A percentile compares a stretch with the other conserved stretches of the same genome.
phyloP scores from a whole-genome alignment of 2,329 filamentous ascomycete species.

The Ophiostoma australiae region DNA sequence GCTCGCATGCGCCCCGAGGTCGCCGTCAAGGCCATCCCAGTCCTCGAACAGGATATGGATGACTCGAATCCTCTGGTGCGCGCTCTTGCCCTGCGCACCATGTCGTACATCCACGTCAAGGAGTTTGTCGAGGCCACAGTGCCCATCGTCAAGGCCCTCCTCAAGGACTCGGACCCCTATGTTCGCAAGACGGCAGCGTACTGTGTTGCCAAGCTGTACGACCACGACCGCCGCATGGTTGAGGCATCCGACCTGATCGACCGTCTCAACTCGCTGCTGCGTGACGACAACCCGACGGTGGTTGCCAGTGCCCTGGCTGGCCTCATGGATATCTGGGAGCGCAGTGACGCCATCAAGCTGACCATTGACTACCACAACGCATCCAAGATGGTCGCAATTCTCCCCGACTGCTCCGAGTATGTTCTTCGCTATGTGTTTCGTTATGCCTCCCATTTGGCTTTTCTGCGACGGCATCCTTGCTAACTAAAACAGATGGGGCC shows the following conservation, averaged over 20 bases:
- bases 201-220: conserved; percentile 94
- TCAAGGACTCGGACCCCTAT: conserved; percentile 86
- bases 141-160: conserved; percentile 72
- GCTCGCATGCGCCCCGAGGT: conserved; percentile 90
- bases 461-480: background rate
- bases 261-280: conserved; percentile 77
- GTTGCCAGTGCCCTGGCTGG: conserved; percentile 88
- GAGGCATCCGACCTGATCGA: conserved; percentile 91
- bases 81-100: conserved; percentile 85
- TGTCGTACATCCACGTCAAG: conserved; percentile 94
- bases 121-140: conserved; percentile 93
- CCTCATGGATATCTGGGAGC: conserved; percentile 96
- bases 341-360: conserved; percentile 93
- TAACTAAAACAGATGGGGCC: conserved; percentile 70
- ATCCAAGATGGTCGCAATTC: conserved; percentile 94
- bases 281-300: conserved; percentile 95
- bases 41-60: conserved; percentile 81
- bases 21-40: conserved; percentile 85
- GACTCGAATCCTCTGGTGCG: conserved; percentile 88
- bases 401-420: conserved; percentile 95
- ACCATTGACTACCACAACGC: conserved; percentile 97
- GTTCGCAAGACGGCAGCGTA: conserved; percentile 96
- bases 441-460: too few species aligned
- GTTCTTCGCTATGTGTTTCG: conserved; percentile 35
- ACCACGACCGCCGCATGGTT: conserved; percentile 86